Base-by-base conservation (phyloP, 768 basidiomycete genomes). In the Suillus brevipes region DNA sequence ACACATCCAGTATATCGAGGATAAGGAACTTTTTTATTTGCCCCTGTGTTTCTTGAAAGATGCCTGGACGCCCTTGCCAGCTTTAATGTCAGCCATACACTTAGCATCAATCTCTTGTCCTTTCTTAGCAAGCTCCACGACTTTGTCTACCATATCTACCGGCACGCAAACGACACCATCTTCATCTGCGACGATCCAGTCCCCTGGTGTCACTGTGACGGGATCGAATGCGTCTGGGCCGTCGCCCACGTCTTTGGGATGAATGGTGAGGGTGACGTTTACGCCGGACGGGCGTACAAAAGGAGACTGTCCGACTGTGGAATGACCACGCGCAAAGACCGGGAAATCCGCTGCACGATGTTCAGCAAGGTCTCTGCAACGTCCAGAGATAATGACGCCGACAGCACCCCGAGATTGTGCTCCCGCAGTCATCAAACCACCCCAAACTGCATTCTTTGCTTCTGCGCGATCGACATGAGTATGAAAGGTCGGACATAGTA, bases 161-260 rank as follows among this genome's bases (percentile, higher is more conserved):
- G 93, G 89, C 34, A 97, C 84, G 70, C 88, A 92, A 3, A 98
- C 92, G 1, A 96, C 92, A 2, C 96, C 95, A 73, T 97, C 92
- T 64, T 87, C 84, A 75, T 97, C 95, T 31, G 88, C 94, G n/a
- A 95, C 74, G 57, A 97, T 84, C 83, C 89, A 85, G 74, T 96
- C 95, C 2, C 89, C 91, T 2, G 95, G 89, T 20, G 85, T 72
- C 7, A 97, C 82, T 3, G 71, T 81, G 13, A 88, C 82, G 0
- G 85, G 66, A 3, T 87, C 84, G 69, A 91, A 87, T 10, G 73
- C 71, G 40, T 80, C 79, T 40, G 64, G 58, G 20, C 73, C 72
- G n/a, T 73, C 77, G 40, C 74, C 66, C 16, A 69, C 70, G 42
- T 73, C 78, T 23, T 73, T 71, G 0, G 75, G 68, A 28, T 74